These are phyloP conservation scores for Phytophthora constricta DNA, from an alignment of 352 stramenopile species.

Conservation along the genomic window DNA sequence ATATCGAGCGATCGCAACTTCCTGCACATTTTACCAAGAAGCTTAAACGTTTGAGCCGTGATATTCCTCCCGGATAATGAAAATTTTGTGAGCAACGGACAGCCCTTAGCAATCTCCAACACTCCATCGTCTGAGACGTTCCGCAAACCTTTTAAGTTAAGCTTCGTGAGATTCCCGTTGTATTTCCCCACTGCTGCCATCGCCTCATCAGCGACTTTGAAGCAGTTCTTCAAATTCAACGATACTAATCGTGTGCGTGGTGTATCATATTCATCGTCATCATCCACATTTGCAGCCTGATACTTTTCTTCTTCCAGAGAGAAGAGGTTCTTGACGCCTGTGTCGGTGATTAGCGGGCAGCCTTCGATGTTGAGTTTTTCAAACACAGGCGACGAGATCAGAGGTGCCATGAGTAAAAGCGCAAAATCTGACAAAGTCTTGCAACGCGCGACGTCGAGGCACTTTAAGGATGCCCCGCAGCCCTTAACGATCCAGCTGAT, in stretches of 20 bases:
- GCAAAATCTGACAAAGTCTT: slow-evolving; percentile 61
- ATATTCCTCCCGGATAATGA: slow-evolving; percentile 65
- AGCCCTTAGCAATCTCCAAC: slow-evolving; percentile 55
- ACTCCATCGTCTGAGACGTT: slow-evolving; percentile 67
- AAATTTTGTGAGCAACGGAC: slow-evolving; percentile 41
- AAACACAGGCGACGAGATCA: slow-evolving; percentile 39
- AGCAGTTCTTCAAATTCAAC: slow-evolving; percentile 70
- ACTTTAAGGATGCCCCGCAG: slow-evolving; percentile 42
- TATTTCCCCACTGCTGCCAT: slow-evolving; percentile 43
- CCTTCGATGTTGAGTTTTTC: slow-evolving; percentile 52
- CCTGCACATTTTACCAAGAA: slow-evolving; percentile 64
- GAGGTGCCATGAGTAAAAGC: slow-evolving; percentile 54
- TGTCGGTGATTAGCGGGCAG: slow-evolving; percentile 53
- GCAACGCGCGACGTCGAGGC: slow-evolving; percentile 61
- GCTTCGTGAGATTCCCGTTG: slow-evolving; percentile 44
- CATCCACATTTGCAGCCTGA: slow-evolving; percentile 2
- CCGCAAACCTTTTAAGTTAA: slow-evolving; percentile 63
- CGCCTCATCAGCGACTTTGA: slow-evolving; percentile 49
- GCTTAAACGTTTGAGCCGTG: slow-evolving; percentile 49
- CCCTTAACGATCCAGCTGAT: slow-evolving; percentile 78
- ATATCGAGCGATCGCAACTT: slow-evolving; percentile 51
- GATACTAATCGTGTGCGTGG: slow-evolving; percentile 8
- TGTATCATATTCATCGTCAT: slow-evolving; percentile 39
- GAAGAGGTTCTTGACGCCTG: slow-evolving; percentile 60
- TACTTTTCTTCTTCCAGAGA: slow-evolving; percentile 30